Percentiles rank a stretch among this genome's conserved stretches.
Evolutionary conservation across 2,329 filamentous ascomycete species (phyloP).

Genomic region (Xylaria sp.): DNA sequence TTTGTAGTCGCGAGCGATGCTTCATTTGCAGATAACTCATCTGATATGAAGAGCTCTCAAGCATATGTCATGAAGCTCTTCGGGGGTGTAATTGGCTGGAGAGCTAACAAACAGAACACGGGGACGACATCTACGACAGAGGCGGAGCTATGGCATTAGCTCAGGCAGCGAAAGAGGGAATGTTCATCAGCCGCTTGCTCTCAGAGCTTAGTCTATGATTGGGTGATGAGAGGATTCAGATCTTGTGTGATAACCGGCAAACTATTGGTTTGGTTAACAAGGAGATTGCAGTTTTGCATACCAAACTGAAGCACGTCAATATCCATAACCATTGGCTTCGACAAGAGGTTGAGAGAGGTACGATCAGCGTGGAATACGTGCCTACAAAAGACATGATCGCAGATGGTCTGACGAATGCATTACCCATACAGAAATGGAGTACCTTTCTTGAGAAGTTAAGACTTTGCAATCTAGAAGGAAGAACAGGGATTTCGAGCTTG

Average conservation of each 20-base stretch:
- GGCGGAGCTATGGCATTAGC: conserved; percentile 1
- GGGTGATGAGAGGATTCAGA: not conserved
- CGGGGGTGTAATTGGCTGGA: conserved; percentile 1
- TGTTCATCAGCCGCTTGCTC: conserved; percentile 1
- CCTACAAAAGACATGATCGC: not conserved
- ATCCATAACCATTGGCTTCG: conserved; percentile 4
- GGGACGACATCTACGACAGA: conserved; percentile 1
- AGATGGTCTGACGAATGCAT: not conserved
- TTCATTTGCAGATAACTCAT: conserved; percentile 3
- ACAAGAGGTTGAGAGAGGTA: not conserved
- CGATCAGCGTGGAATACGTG: not conserved
- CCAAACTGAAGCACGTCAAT: conserved; percentile 1
- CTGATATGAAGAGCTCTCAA: conserved; percentile 6
- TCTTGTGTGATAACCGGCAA: conserved; percentile 7
- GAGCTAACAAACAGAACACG: conserved; percentile 4
- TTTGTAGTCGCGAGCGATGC: not conserved
- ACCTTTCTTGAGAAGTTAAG: too few relatives aligned
- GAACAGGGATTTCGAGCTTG: too few relatives aligned
- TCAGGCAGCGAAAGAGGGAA: conserved; percentile 2
- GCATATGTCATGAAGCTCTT: conserved; percentile 5
- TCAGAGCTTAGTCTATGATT: not conserved
- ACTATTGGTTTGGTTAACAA: not conserved
- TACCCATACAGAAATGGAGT: not conserved
- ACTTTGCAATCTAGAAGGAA: too few relatives aligned
- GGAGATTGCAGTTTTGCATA: not conserved